Evolutionary conservation across 2,329 filamentous ascomycete genomes (phyloP), one percentile per base, ranked within the genome.

Genomic region (Drechslerella dactyloides): DNA sequence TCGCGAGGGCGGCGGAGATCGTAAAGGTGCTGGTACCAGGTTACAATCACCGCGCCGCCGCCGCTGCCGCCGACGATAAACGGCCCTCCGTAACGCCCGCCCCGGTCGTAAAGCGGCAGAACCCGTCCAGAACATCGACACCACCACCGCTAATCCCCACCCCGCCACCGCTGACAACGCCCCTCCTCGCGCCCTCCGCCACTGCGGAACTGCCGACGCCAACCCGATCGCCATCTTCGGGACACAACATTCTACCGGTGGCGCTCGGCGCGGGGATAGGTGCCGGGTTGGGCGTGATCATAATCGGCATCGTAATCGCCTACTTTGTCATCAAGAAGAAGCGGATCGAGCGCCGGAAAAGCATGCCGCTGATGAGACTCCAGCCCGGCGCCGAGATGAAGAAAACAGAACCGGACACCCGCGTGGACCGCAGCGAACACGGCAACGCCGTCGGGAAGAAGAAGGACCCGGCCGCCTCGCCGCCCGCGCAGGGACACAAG

Each of bases 321-420:
- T 72, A 72, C 40, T 54, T 72, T 44, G 68, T 72, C 24, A 65
- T 72, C 56, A 60, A 60, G 33, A 72, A 65, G 68, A 72, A 54
- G 68, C 64, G 35, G 51, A 64, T 72, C 13, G 37, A 40, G 30
- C 65, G 64, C 35, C 68, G 68, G 56, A 17, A 72, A 56, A 72
- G 68, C 60, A 65, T 65, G 55, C 55, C 51, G 17, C 27, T 30
- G 5, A 21, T 69, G 13, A 17, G 35, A 1, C 52, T 69, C 42
- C 62, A 58, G 44, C n/a, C 54, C 1, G 59, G 59, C 7, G 37
- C 65, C 6, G 68, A 63, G 35, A 65, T 60, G 37, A 40, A 65
- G 21, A 64, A 65, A 50, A 53, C 35, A 21, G 42, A 50, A 42
- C 19, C 17, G 55, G 65, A 24, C 33, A 33, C 23, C 19, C 54